Conservation (phyloP, 768 basidiomycete species). For the Collybiopsis luxurians region DNA sequence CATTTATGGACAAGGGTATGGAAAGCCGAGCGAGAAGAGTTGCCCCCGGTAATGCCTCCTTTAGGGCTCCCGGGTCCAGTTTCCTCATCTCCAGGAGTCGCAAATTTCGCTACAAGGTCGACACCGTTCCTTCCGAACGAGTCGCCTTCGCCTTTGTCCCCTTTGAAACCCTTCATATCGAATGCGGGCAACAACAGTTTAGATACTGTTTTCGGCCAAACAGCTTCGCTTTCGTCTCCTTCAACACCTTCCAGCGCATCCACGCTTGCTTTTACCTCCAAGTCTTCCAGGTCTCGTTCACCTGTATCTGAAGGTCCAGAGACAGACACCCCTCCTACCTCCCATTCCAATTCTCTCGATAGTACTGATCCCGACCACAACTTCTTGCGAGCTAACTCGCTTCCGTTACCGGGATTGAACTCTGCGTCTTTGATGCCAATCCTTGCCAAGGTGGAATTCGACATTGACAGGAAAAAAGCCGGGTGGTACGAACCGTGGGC, state of each 20-base stretch:
- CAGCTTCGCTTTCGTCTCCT: slow-evolving; percentile 26
- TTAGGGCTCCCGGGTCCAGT: slow-evolving; percentile 3
- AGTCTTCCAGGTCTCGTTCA: slow-evolving; percentile 34
- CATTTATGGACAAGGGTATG: slow-evolving; percentile 78
- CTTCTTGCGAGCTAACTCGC: slow-evolving; percentile 40
- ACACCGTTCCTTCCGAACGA: slow-evolving; percentile 25
- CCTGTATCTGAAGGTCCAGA: slow-evolving; percentile 54
- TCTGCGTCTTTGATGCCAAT: slow-evolving; percentile 73
- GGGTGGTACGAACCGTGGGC: slow-evolving; percentile 87
- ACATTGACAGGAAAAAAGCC: slow-evolving; percentile 79
- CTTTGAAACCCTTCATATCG: slow-evolving; percentile 48
- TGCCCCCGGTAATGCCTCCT: slow-evolving; percentile 21
- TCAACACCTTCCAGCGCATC: slow-evolving; percentile 51
- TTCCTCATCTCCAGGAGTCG: not conserved
- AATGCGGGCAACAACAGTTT: slow-evolving; percentile 34
- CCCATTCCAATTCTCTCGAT: slow-evolving; percentile 11
- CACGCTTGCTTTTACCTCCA: slow-evolving; percentile 30
- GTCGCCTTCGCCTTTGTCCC: slow-evolving; percentile 24
- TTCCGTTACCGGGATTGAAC: slow-evolving; percentile 65
- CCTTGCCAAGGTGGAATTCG: slow-evolving; percentile 93
- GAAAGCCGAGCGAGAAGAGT: slow-evolving; percentile 55
- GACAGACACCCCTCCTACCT: slow-evolving; percentile 34
- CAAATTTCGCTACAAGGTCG: not conserved
- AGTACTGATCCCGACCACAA: slow-evolving; percentile 23
- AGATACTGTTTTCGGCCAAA: slow-evolving; percentile 21